Conservation (phyloP, 148 eudicot genomes). For the Arctostaphylos glauca region DNA sequence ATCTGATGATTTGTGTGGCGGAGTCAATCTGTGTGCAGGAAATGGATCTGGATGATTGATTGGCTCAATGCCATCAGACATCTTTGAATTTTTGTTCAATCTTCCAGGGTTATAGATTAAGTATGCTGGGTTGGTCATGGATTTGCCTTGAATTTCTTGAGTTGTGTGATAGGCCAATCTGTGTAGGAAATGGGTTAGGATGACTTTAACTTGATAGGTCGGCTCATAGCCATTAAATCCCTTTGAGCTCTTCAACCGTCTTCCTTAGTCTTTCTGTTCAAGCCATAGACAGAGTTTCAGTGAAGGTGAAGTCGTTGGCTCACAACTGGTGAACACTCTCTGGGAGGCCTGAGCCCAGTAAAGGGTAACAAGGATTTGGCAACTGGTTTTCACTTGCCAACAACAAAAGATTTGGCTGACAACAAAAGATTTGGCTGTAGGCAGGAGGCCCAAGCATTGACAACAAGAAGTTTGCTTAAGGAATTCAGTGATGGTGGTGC, state of each 20-base stretch:
- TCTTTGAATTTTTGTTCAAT: neutral
- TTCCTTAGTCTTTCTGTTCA: neutral
- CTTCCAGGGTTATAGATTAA: neutral
- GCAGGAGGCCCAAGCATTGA: neutral
- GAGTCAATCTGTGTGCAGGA: neutral
- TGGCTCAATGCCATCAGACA: neutral
- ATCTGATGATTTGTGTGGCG: neutral
- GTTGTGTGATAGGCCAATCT: neutral
- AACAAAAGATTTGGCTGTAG: neutral
- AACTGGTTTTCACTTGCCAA: neutral
- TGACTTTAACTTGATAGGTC: neutral
- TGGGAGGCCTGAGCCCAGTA: neutral
- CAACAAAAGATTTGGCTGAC: neutral
- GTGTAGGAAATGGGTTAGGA: neutral
- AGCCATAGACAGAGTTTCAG: neutral
- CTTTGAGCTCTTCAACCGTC: slow-evolving; percentile 2
- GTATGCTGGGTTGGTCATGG: neutral
- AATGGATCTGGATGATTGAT: neutral
- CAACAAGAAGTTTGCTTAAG: neutral
- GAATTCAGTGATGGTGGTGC: neutral
- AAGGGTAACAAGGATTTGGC: neutral
- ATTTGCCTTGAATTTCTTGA: neutral
- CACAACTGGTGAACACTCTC: neutral
- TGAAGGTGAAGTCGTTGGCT: neutral
- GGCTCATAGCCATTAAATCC: neutral